Percentiles rank a stretch among this genome's conserved stretches.
Evolutionary conservation across 306 rosid genomes (phyloP).

Genomic region (Dalbergia cultrata): DNA sequence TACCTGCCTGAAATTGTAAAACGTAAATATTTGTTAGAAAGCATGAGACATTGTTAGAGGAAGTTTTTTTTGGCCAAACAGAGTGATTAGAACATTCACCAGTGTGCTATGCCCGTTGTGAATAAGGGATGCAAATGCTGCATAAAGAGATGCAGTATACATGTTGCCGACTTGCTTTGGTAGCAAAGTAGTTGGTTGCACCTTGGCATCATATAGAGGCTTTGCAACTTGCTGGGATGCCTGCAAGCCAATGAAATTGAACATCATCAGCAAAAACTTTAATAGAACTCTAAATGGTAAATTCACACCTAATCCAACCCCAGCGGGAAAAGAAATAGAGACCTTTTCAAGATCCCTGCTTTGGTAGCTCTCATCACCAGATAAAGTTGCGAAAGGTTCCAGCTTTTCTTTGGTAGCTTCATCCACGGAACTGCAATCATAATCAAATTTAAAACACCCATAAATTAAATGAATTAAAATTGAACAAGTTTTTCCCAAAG

Average conservation of each 20-base stretch:
- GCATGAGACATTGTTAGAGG: background rate
- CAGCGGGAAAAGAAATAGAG: slow-evolving; percentile 18
- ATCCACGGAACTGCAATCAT: slow-evolving; percentile 74
- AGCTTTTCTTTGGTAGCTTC: slow-evolving; percentile 82
- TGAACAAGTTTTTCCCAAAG: slow-evolving; percentile 23
- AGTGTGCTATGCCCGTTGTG: slow-evolving; percentile 77
- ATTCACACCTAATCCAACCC: background rate
- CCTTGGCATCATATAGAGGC: slow-evolving; percentile 83
- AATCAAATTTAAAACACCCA: slow-evolving; percentile 47
- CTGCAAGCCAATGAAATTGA: slow-evolving; percentile 55
- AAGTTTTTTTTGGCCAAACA: slow-evolving; percentile 16
- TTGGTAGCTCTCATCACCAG: slow-evolving; percentile 90
- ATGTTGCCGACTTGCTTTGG: slow-evolving; percentile 99
- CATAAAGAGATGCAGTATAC: slow-evolving; percentile 99
- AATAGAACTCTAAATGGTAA: slow-evolving; percentile 4
- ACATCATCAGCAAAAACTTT: slow-evolving; percentile 39
- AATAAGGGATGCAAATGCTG: slow-evolving; percentile 91
- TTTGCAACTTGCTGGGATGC: slow-evolving; percentile 91
- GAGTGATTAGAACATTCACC: slow-evolving; percentile 62
- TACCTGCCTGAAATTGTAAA: slow-evolving; percentile 68
- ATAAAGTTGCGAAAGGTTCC: slow-evolving; percentile 71
- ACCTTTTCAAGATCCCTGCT: slow-evolving; percentile 99
- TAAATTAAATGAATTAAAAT: slow-evolving; percentile 36
- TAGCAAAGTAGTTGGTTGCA: slow-evolving; percentile 87
- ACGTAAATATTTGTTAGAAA: slow-evolving; percentile 44